Evolutionary conservation across 495 filamentous ascomycete species (phyloP).

Genomic region (Podospora pseudopauciseta): DNA sequence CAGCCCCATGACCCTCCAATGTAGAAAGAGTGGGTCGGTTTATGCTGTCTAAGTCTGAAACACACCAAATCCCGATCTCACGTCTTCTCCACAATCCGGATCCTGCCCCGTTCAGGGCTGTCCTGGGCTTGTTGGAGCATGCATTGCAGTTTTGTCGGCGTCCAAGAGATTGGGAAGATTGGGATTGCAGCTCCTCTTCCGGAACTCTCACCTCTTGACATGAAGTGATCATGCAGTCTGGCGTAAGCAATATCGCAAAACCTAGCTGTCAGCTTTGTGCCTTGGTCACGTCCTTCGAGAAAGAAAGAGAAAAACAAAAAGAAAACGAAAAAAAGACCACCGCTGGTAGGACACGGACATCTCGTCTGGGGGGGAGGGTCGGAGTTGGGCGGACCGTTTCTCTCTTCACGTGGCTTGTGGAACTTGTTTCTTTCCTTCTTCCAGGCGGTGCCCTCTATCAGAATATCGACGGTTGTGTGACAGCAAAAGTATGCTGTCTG

Average conservation of each 20-base stretch:
- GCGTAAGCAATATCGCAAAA: too few relatives aligned
- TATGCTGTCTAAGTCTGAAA: slow-evolving; percentile 9
- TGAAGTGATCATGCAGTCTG: neutral
- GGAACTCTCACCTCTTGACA: neutral
- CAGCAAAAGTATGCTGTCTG: neutral
- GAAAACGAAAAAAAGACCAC: too few relatives aligned
- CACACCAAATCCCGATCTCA: slow-evolving; percentile 11
- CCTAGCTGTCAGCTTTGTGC: too few relatives aligned
- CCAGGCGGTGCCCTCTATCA: neutral
- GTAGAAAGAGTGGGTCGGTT: neutral
- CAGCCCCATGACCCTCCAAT: neutral
- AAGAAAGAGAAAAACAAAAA: too few relatives aligned
- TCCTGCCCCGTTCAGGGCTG: neutral
- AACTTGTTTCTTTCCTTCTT: slow-evolving; percentile 2
- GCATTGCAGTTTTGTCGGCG: neutral
- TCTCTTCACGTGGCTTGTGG: slow-evolving; percentile 13
- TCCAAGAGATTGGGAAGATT: neutral
- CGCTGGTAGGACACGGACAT: too few relatives aligned
- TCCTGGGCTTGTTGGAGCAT: neutral
- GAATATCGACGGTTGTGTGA: too few relatives aligned
- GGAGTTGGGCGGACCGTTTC: neutral
- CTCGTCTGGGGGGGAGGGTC: neutral
- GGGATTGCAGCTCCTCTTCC: neutral
- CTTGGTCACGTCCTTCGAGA: too few relatives aligned
- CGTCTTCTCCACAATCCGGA: neutral